Evolutionary conservation across 1,139 yeast species (phyloP).

Genomic region (Yamadazyma aaseri): DNA sequence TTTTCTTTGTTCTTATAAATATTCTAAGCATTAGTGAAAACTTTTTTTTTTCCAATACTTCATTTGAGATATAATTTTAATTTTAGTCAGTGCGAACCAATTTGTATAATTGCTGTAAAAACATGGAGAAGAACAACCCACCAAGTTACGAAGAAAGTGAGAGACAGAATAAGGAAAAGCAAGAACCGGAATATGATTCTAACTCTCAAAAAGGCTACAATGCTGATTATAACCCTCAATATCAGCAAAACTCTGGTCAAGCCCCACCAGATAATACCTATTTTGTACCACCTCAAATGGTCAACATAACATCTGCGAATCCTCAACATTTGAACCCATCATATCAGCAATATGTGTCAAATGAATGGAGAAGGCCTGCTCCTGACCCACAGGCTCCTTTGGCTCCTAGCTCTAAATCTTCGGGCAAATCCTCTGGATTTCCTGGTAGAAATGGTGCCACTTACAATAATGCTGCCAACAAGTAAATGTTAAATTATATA

Average conservation of each 20-base stretch:
- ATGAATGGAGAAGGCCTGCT: slow-evolving; percentile 34
- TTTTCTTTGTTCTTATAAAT: slow-evolving; percentile 39
- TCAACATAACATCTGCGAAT: slow-evolving; percentile 36
- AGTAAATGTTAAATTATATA: no score
- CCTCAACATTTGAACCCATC: slow-evolving; percentile 39
- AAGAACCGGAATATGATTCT: background rate
- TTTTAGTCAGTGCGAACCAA: no score
- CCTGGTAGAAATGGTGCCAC: slow-evolving; percentile 44
- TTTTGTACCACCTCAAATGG: slow-evolving; percentile 32
- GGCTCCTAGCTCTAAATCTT: slow-evolving; percentile 16
- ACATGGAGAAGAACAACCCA: slow-evolving; percentile 3
- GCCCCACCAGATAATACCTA: slow-evolving; percentile 13
- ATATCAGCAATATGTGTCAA: slow-evolving; percentile 31
- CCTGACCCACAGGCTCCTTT: slow-evolving; percentile 38
- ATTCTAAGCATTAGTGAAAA: slow-evolving; percentile 10
- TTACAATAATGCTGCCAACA: slow-evolving; percentile 39
- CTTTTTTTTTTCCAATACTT: slow-evolving; percentile 6
- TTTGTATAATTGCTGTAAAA: background rate
- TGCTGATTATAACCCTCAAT: slow-evolving; percentile 1
- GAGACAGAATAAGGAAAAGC: slow-evolving; percentile 1
- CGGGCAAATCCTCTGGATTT: slow-evolving; percentile 17
- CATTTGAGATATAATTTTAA: background rate
- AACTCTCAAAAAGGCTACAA: background rate
- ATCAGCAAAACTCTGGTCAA: slow-evolving; percentile 7
- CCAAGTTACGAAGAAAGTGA: slow-evolving; percentile 11